phyloP scores from a whole-genome alignment of 805 yeast genomes.

The Metschnikowia hibisci region DNA sequence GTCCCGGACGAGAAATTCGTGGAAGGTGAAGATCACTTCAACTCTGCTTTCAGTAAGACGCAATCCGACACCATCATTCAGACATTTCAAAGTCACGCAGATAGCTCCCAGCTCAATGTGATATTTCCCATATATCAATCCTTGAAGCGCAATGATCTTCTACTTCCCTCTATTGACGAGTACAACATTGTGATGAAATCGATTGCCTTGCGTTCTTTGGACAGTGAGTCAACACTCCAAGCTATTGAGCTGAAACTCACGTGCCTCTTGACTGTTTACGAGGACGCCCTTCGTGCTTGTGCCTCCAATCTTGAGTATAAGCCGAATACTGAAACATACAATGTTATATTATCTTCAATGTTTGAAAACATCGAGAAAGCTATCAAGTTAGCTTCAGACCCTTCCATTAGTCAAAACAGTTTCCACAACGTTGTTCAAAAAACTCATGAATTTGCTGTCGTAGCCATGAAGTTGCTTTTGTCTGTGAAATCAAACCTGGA shows the following conservation, averaged over 20 bases:
- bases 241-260: slow-evolving; percentile 60
- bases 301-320: slow-evolving; percentile 27
- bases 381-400: slow-evolving; percentile 37
- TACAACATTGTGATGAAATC: slow-evolving; percentile 57
- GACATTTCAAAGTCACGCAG: slow-evolving; percentile 14
- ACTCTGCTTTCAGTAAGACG: slow-evolving; percentile 17
- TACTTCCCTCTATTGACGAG: slow-evolving; percentile 48
- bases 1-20: not conserved
- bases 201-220: slow-evolving; percentile 46
- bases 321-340: slow-evolving; percentile 55
- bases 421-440: slow-evolving; percentile 43
- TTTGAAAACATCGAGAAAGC: slow-evolving; percentile 44
- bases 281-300: slow-evolving; percentile 47
- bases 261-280: slow-evolving; percentile 60
- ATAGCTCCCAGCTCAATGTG: slow-evolving; percentile 26
- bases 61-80: slow-evolving; percentile 21
- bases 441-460: slow-evolving; percentile 40
- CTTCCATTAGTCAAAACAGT: slow-evolving; percentile 44
- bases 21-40: slow-evolving; percentile 15
- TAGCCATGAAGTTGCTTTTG: slow-evolving; percentile 42
- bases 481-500: slow-evolving; percentile 41
- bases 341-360: slow-evolving; percentile 45
- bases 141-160: slow-evolving; percentile 30
- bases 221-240: slow-evolving; percentile 23
- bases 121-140: slow-evolving; percentile 42